Percentiles rank a stretch among this genome's conserved stretches.
Evolutionary conservation across 257 asterid genomes (phyloP).

Genomic region (Primulina eburnea): DNA sequence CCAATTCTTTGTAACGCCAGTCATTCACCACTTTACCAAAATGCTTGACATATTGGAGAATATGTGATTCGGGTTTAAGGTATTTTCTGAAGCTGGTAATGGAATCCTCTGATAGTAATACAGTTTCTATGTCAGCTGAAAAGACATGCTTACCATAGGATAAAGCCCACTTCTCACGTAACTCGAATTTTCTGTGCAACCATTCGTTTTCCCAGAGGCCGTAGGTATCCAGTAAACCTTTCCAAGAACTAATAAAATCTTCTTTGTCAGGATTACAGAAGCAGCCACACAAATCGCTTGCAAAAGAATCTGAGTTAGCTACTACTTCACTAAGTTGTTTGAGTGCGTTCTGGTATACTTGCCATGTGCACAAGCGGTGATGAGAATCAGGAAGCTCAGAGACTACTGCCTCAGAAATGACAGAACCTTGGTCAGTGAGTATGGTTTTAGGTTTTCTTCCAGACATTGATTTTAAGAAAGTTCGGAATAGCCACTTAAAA

Average conservation of each 20-base stretch:
- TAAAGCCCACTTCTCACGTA: slow-evolving; percentile 53
- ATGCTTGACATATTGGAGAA: slow-evolving; percentile 51
- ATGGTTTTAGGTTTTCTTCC: slow-evolving; percentile 51
- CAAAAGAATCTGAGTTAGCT: slow-evolving; percentile 38
- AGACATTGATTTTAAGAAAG: slow-evolving; percentile 37
- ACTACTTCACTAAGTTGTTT: slow-evolving; percentile 35
- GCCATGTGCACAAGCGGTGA: slow-evolving; percentile 51
- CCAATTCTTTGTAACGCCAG: slow-evolving; percentile 60
- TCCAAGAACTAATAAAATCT: slow-evolving; percentile 49
- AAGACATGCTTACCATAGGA: slow-evolving; percentile 45
- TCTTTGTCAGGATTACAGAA: slow-evolving; percentile 42
- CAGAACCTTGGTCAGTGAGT: slow-evolving; percentile 40
- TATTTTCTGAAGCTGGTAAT: slow-evolving; percentile 39
- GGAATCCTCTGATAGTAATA: slow-evolving; percentile 40
- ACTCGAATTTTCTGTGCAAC: slow-evolving; percentile 43
- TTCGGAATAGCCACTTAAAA: slow-evolving; percentile 48
- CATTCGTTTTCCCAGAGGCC: slow-evolving; percentile 52
- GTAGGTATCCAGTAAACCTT: slow-evolving; percentile 45
- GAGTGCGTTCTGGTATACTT: slow-evolving; percentile 38
- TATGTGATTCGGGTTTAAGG: slow-evolving; percentile 39
- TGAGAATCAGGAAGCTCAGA: slow-evolving; percentile 43
- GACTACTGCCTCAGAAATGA: slow-evolving; percentile 40
- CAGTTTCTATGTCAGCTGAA: slow-evolving; percentile 42
- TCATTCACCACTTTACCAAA: slow-evolving; percentile 51
- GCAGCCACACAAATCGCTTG: slow-evolving; percentile 44